Conservation (phyloP, 495 filamentous ascomycete genomes). For the Aspergillus incahuasiensis region DNA sequence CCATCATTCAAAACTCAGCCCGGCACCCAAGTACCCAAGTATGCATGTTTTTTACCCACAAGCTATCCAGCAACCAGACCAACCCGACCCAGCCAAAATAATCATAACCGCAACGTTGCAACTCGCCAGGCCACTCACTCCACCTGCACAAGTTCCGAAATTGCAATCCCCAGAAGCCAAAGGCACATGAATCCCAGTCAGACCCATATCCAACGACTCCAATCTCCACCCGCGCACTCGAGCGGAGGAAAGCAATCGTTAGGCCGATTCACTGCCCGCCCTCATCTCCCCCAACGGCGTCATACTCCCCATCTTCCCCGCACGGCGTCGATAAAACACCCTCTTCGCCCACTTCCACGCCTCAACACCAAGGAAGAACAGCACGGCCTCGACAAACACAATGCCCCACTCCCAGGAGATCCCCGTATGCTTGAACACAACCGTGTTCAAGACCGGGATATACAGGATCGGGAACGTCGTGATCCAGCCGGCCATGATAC, state of each 20-base stretch:
- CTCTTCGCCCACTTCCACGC: slow-evolving; percentile 60
- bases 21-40: too few relatives aligned
- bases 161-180: too few relatives aligned
- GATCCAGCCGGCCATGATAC: slow-evolving; percentile 57
- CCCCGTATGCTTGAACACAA: slow-evolving; percentile 60
- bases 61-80: too few relatives aligned
- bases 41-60: too few relatives aligned
- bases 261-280: slow-evolving; percentile 7
- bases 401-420: slow-evolving; percentile 68
- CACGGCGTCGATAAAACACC: slow-evolving; percentile 29
- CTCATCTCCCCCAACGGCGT: neutral
- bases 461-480: slow-evolving; percentile 65
- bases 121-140: too few relatives aligned
- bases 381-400: slow-evolving; percentile 43
- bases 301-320: neutral
- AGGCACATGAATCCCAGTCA: too few relatives aligned
- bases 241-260: slow-evolving; percentile 24
- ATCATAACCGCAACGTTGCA: too few relatives aligned
- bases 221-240: slow-evolving; percentile 1
- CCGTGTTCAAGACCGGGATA: slow-evolving; percentile 58
- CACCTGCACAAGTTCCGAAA: too few relatives aligned
- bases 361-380: slow-evolving; percentile 61
- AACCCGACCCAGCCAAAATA: too few relatives aligned
- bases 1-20: too few relatives aligned
- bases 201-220: neutral